Percentiles rank a stretch among this genome's conserved stretches.
These are phyloP conservation scores for Leccinum arenicola DNA, from an alignment of 768 basidiomycete genomes.

Conservation along the genomic window DNA sequence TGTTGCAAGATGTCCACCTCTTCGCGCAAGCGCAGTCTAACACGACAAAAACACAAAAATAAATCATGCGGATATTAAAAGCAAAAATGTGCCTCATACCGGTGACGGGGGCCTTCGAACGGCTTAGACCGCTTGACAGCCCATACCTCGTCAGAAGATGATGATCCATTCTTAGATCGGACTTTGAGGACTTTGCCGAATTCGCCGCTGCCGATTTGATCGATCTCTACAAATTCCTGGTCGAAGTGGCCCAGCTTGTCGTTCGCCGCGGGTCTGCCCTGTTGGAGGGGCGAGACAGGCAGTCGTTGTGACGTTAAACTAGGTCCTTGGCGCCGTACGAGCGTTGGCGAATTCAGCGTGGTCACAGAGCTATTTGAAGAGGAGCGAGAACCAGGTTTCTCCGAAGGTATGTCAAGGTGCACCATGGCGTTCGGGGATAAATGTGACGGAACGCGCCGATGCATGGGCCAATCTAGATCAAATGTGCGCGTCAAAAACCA, in stretches of 20 bases:
- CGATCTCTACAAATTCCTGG: constrained; percentile 75
- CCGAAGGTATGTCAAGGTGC: constrained; percentile 34
- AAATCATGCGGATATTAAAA: constrained; percentile 16
- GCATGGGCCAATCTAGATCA: constrained; percentile 54
- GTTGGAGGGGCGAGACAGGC: constrained; percentile 22
- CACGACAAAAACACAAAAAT: constrained; percentile 20
- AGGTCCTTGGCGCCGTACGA: constrained; percentile 35
- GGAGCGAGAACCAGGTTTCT: constrained; percentile 55
- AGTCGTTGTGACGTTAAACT: constrained; percentile 22
- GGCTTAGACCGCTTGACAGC: constrained; percentile 95
- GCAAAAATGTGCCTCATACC: constrained; percentile 48
- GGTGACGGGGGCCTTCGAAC: constrained; percentile 87
- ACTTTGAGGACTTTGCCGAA: constrained; percentile 93
- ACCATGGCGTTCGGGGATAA: constrained; percentile 46
- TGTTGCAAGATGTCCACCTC: constrained; percentile 91
- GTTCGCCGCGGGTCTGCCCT: constrained; percentile 36
- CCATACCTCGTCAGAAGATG: constrained; percentile 51
- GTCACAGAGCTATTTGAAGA: constrained; percentile 52
- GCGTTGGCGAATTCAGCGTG: constrained; percentile 46
- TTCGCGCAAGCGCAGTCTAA: constrained; percentile 81
- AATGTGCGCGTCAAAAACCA: background rate
- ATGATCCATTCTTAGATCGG: constrained; percentile 53
- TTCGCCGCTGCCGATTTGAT: constrained; percentile 85
- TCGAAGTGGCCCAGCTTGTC: constrained; percentile 69
- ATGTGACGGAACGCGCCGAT: constrained; percentile 45